Evolutionary conservation across 768 basidiomycete species (phyloP).

Genomic region (Thelephora aurantiotincta): DNA sequence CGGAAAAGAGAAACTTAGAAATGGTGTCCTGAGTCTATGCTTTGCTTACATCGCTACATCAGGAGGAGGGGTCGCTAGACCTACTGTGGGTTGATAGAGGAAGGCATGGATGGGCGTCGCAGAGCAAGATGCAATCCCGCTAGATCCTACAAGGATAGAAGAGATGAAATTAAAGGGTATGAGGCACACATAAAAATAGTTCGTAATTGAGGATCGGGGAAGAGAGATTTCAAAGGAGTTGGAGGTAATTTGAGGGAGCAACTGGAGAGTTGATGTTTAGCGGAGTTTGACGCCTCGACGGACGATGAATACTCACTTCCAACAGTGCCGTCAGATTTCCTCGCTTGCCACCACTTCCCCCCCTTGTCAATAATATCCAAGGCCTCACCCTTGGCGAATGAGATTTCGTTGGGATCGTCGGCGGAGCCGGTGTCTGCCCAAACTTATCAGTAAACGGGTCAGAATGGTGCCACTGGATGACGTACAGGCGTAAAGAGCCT

Average conservation of each 20-base stretch:
- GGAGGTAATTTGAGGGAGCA: slow-evolving; percentile 77
- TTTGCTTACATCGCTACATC: no score
- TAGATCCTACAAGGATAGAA: no score
- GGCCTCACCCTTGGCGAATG: slow-evolving; percentile 83
- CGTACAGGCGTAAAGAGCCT: slow-evolving; percentile 83
- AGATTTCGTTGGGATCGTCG: slow-evolving; percentile 94
- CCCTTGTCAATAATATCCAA: slow-evolving; percentile 89
- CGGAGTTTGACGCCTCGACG: neutral
- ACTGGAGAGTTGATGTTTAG: slow-evolving; percentile 26
- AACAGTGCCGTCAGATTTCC: slow-evolving; percentile 55
- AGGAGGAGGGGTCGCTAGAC: no score
- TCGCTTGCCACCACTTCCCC: slow-evolving; percentile 90
- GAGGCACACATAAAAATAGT: no score
- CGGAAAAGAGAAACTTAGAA: no score
- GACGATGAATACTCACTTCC: slow-evolving; percentile 52
- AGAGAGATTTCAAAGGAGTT: slow-evolving; percentile 33
- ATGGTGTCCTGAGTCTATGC: no score
- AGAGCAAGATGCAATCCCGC: no score
- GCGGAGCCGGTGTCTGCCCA: slow-evolving; percentile 75
- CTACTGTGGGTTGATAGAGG: no score
- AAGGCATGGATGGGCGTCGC: no score
- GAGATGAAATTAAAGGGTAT: no score
- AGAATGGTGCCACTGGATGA: slow-evolving; percentile 8
- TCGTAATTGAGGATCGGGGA: neutral
- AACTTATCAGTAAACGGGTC: slow-evolving; percentile 3